Evolutionary conservation across 2,329 filamentous ascomycete genomes (phyloP), one percentile per base, ranked within the genome.

Genomic region (Aspergillus tamarii): DNA sequence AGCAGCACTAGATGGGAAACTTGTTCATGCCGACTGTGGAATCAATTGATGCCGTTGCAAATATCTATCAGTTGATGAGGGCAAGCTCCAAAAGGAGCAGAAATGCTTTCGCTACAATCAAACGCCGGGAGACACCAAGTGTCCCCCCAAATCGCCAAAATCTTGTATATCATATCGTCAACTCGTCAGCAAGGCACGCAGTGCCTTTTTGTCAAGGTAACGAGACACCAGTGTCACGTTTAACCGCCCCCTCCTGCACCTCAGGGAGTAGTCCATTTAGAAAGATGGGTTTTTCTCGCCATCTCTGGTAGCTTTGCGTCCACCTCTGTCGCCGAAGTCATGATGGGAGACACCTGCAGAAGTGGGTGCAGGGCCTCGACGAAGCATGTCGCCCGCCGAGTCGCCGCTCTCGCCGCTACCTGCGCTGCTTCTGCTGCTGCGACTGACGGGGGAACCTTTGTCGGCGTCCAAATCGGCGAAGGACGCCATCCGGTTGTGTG

Each of bases 401-500:
- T n/a, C 23, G 41, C 61, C 64, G 57, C 71, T 76, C 53, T 62
- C 62, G 45, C 69, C 68, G 57, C 74, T 74, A 57, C 69, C 67
- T 50, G 72, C 68, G 57, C 74, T 76, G 64, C 72, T 74, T 52
- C 72, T 68, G 58, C 72, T 76, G 60, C 70, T 75, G 57, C 70
- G 71, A 57, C 69, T 73, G 56, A 69, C 65, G 11, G 59, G 57
- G 34, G 63, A 63, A n/a, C 63, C 61, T 26, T 59, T 63, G 46
- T 65, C 61, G 21, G 69, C 64, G 26, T 75, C 72, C 16, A 64
- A 59, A 34, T 74, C 71, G 46, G 72, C 69, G 60, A 78, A 78
- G 5, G 70, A 67, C 3, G 73, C 73, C 70, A 78, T 76, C 50
- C 77, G 76, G 32, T 71, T 74, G 45, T 78, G 75, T 16, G 77